Evolutionary conservation across 345 rosid species (phyloP), one percentile per base, ranked within the genome.

Genomic region (Eucalyptus globulus): DNA sequence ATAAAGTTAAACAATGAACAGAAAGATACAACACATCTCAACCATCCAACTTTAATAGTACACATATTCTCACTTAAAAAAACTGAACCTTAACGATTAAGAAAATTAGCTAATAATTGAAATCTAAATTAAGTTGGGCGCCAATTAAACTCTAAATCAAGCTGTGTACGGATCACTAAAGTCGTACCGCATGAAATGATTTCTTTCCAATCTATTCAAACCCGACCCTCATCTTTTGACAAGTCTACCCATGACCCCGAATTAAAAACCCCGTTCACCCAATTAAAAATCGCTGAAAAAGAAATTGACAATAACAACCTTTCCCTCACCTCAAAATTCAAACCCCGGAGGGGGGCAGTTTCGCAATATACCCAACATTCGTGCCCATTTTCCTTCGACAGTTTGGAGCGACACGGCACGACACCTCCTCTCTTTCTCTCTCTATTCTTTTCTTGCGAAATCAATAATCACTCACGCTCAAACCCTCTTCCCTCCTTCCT

Each of bases 81-180:
- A 62, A 14, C 16, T 1, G 17, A 27, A 29, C 69, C 69, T 62
- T 62, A 12, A 3, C 21, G 47, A 44, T 40, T 76, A 76, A 76
- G 47, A 11, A 76, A 76, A 43, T 43, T 43, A 43, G 43, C 43
- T 43, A 11, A 40, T 6, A 11, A 21, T 21, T 19, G 7, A 2
- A 21, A 14, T 9, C 8, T 0, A 76, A 2, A 43, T 11, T 11
- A 8, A 11, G 3, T 22, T 2, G 0, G 1, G 6, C 4, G 0
- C 24, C 5, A 4, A 9, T 37, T 10, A 4, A 6, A 21, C 1
- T 19, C 0, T 6, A 76, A 6, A 7, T 6, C 24, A 6, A 11
- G 1, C 11, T 7, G 0, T 4, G 8, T 11, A 40, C 7, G 0
- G 2, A 2, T 11, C 0, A 19, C 15, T 40, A 76, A 76, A 76